Conservation (phyloP, 192 early-diverging fungal genomes). For the Blastocladiella britannica region DNA sequence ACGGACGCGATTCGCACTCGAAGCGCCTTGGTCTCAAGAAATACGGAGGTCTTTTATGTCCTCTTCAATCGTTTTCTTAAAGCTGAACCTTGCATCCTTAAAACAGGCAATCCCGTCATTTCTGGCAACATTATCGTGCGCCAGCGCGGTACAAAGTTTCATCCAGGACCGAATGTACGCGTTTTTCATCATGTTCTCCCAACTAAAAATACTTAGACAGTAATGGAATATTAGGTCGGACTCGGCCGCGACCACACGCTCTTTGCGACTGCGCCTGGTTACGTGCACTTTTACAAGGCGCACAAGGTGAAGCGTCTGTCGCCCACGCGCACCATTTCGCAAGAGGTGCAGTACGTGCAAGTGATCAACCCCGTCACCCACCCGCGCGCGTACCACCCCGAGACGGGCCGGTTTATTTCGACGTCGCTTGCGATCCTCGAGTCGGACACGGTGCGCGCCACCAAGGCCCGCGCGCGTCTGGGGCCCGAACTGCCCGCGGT, state of each 20-base stretch:
- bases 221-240: conserved; percentile 17
- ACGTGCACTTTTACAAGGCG: conserved; percentile 46
- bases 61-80: neutral
- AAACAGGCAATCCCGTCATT: conserved; percentile 34
- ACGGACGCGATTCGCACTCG: conserved; percentile 57
- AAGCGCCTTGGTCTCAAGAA: conserved; percentile 59
- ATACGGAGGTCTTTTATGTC: conserved; percentile 23
- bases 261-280: conserved; percentile 47
- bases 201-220: neutral
- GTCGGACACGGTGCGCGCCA: neutral
- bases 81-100: neutral
- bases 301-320: neutral
- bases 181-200: neutral
- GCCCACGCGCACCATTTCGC: neutral
- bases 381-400: neutral
- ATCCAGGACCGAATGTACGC: conserved; percentile 52
- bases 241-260: conserved; percentile 63
- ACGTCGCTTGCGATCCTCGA: neutral
- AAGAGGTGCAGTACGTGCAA: neutral
- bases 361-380: neutral
- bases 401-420: neutral
- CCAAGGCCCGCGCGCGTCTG: neutral
- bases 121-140: conserved; percentile 62
- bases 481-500: neutral
- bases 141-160: conserved; percentile 57